These are phyloP conservation scores for Daldinia grandis DNA, from an alignment of 495 filamentous ascomycete genomes.

Conservation along the genomic window DNA sequence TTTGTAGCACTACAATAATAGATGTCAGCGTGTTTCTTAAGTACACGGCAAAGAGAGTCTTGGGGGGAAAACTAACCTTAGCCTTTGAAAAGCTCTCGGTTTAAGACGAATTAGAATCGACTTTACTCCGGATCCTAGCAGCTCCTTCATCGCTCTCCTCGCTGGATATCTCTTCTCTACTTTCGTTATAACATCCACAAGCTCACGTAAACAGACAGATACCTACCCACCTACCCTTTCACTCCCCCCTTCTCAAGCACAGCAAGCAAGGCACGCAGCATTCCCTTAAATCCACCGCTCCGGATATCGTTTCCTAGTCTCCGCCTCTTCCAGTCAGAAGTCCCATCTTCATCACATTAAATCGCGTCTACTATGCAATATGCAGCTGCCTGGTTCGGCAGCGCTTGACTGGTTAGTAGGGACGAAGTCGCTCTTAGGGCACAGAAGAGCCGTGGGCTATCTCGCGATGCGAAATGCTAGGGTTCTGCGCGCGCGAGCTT, in stretches of 20 bases:
- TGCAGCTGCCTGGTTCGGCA: slow-evolving; percentile 1
- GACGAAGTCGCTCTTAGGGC: not conserved
- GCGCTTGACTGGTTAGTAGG: slow-evolving; percentile 11
- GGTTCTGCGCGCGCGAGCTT: not conserved
- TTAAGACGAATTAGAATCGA: not conserved
- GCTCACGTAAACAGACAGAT: not conserved
- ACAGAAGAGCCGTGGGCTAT: not conserved
- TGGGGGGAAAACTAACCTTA: not conserved
- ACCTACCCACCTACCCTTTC: not conserved
- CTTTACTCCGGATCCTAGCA: not conserved
- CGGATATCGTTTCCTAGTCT: not conserved
- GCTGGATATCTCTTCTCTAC: not conserved
- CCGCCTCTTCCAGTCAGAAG: not conserved
- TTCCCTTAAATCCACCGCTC: not conserved
- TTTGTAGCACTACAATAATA: not conserved
- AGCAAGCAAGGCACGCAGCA: not conserved
- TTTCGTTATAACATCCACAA: not conserved
- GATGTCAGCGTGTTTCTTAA: not conserved
- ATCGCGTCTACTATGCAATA: slow-evolving; percentile 17
- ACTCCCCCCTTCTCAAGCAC: not conserved
- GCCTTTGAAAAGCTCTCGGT: not conserved
- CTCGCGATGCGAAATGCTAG: not conserved
- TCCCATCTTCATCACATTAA: slow-evolving; percentile 10
- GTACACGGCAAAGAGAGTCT: not conserved
- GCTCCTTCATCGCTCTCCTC: too few relatives aligned